Evolutionary conservation across 2,329 filamentous ascomycete genomes (phyloP), one percentile per base, ranked within the genome.

Genomic region (Plenodomus lindquistii): DNA sequence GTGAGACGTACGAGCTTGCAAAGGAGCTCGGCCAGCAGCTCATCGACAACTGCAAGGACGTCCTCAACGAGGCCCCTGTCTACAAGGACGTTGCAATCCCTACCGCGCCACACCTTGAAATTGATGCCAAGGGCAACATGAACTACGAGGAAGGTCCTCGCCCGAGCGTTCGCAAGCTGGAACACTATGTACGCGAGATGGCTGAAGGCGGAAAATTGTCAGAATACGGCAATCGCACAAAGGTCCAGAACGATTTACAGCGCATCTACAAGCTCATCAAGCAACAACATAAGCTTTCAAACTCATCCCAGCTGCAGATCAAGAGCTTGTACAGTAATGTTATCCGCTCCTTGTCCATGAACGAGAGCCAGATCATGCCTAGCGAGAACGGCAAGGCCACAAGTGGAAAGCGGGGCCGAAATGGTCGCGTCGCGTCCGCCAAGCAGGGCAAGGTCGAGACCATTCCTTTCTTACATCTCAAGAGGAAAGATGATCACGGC

Each of bases 101-200:
- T 21, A 97, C 94, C 15, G 94, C 89, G 2, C 94, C 94, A 31
- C 87, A 90, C 59, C 96, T 96, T 11, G 91, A 86, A n/a, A 86
- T 99, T 42, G 93, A 97, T 71, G 85, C 88, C 46, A 89, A 90
- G 44, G 94, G 94, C 53, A 96, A 95, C 75, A 85, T 99, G 70
- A 88, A 89, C 67, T 99, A 96, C 71, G 82, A 92, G 67, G 94
- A 99, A 74, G 83, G 88, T 7, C 89, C 92, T 45, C 85, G 94
- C 45, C 81, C 89, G 27, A 96, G 91, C 71, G 94, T 93, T 72
- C 88, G 94, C 64, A 99, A 99, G 78, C 84, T 99, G 37, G 94
- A 99, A 77, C 93, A 97, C 74, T 99, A 99, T 66, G 94, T 99
- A 41, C 90, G 90, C 69, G 91, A 97, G 73, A 97, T 99, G 94